A percentile compares a stretch with the other conserved stretches of the same genome.
These are phyloP conservation scores for Gaultheria prostrata DNA, from an alignment of 148 eudicot species.

Conservation along the genomic window DNA sequence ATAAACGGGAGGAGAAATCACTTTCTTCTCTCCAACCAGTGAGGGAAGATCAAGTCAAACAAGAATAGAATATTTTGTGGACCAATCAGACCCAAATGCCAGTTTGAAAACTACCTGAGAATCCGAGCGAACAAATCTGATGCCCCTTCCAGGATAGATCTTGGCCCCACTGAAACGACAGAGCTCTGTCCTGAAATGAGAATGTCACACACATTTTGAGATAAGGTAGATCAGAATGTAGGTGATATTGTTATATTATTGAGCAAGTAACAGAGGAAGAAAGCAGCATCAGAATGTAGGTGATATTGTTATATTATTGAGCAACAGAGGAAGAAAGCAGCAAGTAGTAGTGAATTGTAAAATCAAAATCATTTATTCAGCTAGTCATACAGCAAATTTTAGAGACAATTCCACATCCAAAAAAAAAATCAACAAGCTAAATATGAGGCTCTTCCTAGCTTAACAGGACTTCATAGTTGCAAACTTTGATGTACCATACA, in stretches of 20 bases:
- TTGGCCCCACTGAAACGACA: conserved; percentile 44
- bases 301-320: neutral
- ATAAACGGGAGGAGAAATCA: neutral
- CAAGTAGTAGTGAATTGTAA: neutral
- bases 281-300: neutral
- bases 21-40: neutral
- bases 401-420: neutral
- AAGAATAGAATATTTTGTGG: neutral
- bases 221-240: neutral
- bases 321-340: neutral
- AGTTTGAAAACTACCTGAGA: conserved; percentile 24
- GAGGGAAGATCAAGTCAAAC: neutral
- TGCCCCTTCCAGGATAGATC: conserved; percentile 40
- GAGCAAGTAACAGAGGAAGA: neutral
- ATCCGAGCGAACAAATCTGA: conserved; percentile 41
- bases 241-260: neutral
- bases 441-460: neutral
- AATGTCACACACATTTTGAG: neutral
- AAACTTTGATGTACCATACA: neutral
- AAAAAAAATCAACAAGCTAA: neutral
- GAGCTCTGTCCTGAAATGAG: conserved; percentile 26
- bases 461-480: neutral
- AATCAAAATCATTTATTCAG: neutral
- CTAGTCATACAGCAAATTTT: neutral
- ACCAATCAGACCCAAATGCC: neutral